Evolutionary conservation across 2,329 filamentous ascomycete species (phyloP).

Genomic region (Nigrograna mackinnonii): DNA sequence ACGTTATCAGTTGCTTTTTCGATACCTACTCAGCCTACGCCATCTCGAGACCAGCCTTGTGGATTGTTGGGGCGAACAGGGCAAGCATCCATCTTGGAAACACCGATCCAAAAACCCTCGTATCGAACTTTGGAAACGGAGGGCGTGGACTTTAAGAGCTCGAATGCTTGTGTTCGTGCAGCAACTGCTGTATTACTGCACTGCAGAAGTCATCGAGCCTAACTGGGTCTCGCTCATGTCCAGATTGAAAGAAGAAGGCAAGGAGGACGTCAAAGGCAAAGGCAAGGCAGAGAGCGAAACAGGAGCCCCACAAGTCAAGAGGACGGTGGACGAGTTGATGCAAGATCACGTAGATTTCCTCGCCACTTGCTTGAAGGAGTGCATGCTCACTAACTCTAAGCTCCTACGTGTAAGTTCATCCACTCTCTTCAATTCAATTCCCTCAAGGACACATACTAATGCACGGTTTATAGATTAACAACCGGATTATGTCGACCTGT

Average conservation of each 20-base stretch:
- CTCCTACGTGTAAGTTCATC: constrained; percentile 73
- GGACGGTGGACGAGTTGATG: constrained; percentile 97
- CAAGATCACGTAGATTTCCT: constrained; percentile 98
- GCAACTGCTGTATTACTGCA: constrained; percentile 95
- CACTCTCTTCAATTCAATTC: constrained; percentile 1
- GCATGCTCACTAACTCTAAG: constrained; percentile 97
- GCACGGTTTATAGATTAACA: constrained; percentile 75
- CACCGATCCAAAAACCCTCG: constrained; percentile 73
- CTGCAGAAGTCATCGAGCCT: constrained; percentile 94
- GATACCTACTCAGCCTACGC: constrained; percentile 86
- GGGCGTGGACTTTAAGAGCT: constrained; percentile 87
- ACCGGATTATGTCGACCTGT: constrained; percentile 95
- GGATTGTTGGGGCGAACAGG: constrained; percentile 88
- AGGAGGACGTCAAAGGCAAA: constrained; percentile 52
- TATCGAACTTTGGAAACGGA: constrained; percentile 89
- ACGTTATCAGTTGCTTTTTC: constrained; percentile 93
- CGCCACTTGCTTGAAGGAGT: constrained; percentile 97
- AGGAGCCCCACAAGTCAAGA: constrained; percentile 54
- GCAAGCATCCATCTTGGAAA: constrained; percentile 78
- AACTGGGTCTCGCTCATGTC: constrained; percentile 96
- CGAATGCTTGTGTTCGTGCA: constrained; percentile 98
- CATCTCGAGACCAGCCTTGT: constrained; percentile 88
- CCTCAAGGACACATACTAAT: constrained; percentile 1
- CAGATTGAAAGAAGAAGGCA: constrained; percentile 66
- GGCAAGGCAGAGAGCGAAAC: constrained; percentile 32